These are phyloP conservation scores for Blastobotrys attinorum DNA, from an alignment of 805 yeast species.

Conservation along the genomic window DNA sequence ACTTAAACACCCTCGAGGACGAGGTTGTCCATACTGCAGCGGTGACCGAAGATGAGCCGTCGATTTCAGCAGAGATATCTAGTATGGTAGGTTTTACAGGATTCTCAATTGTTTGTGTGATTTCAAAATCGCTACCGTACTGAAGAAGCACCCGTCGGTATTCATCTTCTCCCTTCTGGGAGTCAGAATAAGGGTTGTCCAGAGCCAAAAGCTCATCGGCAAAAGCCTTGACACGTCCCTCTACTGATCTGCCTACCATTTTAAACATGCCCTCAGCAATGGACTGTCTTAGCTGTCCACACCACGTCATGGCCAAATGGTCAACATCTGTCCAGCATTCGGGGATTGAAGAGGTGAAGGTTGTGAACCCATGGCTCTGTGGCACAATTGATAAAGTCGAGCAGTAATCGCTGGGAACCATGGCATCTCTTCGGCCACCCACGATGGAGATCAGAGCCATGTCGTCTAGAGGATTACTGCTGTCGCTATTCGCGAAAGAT, in stretches of 20 bases:
- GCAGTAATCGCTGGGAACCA: constrained; percentile 85
- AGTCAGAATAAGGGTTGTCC: too few species aligned
- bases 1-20: too few species aligned
- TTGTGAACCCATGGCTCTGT: constrained; percentile 65
- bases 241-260: constrained; percentile 30
- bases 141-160: too few species aligned
- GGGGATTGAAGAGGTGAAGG: constrained; percentile 76
- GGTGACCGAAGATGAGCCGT: too few species aligned
- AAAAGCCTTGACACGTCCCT: constrained; percentile 34
- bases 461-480: constrained; percentile 38
- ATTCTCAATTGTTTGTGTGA: too few species aligned
- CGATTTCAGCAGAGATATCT: too few species aligned
- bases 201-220: constrained; percentile 37
- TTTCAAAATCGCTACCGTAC: too few species aligned
- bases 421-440: constrained; percentile 70
- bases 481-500: constrained; percentile 41
- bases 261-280: constrained; percentile 52
- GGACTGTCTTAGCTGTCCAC: constrained; percentile 66
- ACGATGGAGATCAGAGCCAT: constrained; percentile 74
- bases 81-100: too few species aligned
- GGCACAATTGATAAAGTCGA: constrained; percentile 63
- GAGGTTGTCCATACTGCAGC: too few species aligned
- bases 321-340: constrained; percentile 89
- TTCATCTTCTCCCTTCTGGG: too few species aligned
- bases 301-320: constrained; percentile 92